Base-by-base conservation (phyloP, 306 rosid genomes). In the Cicer chorassanicum region DNA sequence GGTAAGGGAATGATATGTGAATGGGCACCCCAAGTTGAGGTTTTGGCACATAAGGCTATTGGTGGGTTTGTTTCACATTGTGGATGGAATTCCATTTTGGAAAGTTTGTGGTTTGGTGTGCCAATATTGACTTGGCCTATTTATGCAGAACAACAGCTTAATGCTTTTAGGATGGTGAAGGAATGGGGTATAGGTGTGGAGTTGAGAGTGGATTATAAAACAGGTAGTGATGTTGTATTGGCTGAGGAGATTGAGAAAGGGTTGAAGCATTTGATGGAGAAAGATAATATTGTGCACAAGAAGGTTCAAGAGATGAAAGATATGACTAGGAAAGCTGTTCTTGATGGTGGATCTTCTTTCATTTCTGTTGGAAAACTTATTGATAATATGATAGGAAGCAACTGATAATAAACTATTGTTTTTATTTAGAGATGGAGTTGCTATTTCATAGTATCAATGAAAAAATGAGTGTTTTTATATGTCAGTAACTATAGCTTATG, bases 71-170 rank as follows among this genome's bases (percentile, higher is more conserved):
- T 88, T 6, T 86, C 88, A 2, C 96, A 86, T 45, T 90, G 91
- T 61, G 92, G 91, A 9, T 90, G 96, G 96, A 90, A 88, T 65
- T 90, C 92, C 6, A 51, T 88, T 42, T 50, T 88, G 69, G 96
- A 88, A 76, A 88, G 92, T 73, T 65, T 90, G 84, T 90, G 92
- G 92, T 73, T 77, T 73, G 91, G 91, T 2, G 92, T 90, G 1
- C 96, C 96, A 2, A 80, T 86, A 72, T 74, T 84, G 65, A 86
- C 96, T 14, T 90, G 88, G 96, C 96, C 92, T 10, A 65, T 88
- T n/a, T 86, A 85, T 78, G 92, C 84, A n/a, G 96, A 88, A 72
- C 91, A 90, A 3, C 86, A 88, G 53, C 62, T 90, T n/a, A 90
- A 86, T 59, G 96, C 92, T 41, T 86, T 72, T 73, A 63, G 54